A percentile compares a stretch with the other conserved stretches of the same genome.
Conservation (phyloP, 352 stramenopile genomes). For the Phytophthora colocasiae region DNA sequence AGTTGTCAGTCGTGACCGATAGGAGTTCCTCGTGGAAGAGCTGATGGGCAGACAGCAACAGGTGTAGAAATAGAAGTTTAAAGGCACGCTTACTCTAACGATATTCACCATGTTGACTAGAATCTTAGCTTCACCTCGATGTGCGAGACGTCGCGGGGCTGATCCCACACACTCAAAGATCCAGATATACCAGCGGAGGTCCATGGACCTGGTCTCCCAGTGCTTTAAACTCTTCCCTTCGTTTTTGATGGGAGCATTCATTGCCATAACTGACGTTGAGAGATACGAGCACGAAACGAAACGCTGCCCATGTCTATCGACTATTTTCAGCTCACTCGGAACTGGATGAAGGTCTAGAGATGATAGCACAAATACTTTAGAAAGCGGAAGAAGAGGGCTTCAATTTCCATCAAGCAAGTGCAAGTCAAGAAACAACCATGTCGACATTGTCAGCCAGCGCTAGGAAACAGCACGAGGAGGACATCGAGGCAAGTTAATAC, state of each 20-base stretch:
- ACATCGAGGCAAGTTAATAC: slow-evolving; percentile 52
- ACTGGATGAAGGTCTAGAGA: neutral
- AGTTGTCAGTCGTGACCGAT: slow-evolving; percentile 70
- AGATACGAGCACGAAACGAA: slow-evolving; percentile 11
- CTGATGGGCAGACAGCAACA: slow-evolving; percentile 27
- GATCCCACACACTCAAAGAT: slow-evolving; percentile 60
- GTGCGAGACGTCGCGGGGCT: slow-evolving; percentile 62
- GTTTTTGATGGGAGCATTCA: slow-evolving; percentile 54
- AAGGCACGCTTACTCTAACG: too few species aligned
- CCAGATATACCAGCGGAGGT: slow-evolving; percentile 69
- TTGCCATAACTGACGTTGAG: slow-evolving; percentile 38
- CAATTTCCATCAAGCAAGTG: slow-evolving; percentile 2
- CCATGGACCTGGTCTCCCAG: too few species aligned
- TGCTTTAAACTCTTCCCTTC: slow-evolving; percentile 57
- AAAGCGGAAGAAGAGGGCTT: neutral
- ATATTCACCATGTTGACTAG: slow-evolving; percentile 24
- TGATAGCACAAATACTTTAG: slow-evolving; percentile 21
- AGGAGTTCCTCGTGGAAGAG: slow-evolving; percentile 81
- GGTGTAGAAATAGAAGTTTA: neutral
- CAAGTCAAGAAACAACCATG: slow-evolving; percentile 15
- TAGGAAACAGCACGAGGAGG: slow-evolving; percentile 65
- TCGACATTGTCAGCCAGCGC: slow-evolving; percentile 49
- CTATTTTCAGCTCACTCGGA: slow-evolving; percentile 29
- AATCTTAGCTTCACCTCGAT: slow-evolving; percentile 54
- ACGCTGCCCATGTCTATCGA: slow-evolving; percentile 5